phyloP scores from a whole-genome alignment of 2,329 filamentous ascomycete species.

The Clarireedia homoeocarpa region DNA sequence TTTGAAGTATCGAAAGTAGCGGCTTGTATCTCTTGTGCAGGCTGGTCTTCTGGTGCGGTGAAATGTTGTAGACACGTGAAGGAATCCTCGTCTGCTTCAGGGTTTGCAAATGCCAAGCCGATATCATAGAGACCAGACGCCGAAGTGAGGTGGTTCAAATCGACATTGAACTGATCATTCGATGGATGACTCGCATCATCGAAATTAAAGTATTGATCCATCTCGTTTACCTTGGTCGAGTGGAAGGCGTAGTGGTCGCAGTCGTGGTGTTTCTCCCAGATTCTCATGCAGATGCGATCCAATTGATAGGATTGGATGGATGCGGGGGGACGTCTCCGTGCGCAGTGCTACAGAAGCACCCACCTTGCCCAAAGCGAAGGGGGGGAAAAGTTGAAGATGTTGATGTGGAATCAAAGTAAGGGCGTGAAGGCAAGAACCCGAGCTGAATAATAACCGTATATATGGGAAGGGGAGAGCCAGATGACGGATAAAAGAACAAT shows the following conservation, averaged over 20 bases:
- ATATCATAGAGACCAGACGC: conserved; percentile 33
- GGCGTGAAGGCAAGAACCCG: conserved; percentile 11
- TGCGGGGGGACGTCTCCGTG: neutral
- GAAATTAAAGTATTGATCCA: conserved; percentile 59
- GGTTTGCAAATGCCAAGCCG: conserved; percentile 47
- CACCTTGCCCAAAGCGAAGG: neutral
- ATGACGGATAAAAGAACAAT: neutral
- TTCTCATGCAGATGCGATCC: neutral
- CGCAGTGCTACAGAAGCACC: neutral
- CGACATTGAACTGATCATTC: neutral
- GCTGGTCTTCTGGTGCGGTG: conserved; percentile 32
- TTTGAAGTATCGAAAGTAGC: conserved; percentile 28
- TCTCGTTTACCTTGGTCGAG: conserved; percentile 36
- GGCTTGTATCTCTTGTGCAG: conserved; percentile 25
- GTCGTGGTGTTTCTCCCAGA: neutral
- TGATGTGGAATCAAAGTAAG: conserved; percentile 15
- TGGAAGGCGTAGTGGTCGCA: conserved; percentile 21
- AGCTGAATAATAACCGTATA: conserved; percentile 1
- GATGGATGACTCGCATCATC: conserved; percentile 34
- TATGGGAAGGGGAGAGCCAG: neutral
- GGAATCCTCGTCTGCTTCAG: conserved; percentile 51
- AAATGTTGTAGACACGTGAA: conserved; percentile 54
- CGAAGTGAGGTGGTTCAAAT: conserved; percentile 3
- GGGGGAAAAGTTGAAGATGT: neutral
- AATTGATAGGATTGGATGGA: neutral